Evolutionary conservation across 2,329 filamentous ascomycete genomes (phyloP).

Genomic region (Coniella lustricola): DNA sequence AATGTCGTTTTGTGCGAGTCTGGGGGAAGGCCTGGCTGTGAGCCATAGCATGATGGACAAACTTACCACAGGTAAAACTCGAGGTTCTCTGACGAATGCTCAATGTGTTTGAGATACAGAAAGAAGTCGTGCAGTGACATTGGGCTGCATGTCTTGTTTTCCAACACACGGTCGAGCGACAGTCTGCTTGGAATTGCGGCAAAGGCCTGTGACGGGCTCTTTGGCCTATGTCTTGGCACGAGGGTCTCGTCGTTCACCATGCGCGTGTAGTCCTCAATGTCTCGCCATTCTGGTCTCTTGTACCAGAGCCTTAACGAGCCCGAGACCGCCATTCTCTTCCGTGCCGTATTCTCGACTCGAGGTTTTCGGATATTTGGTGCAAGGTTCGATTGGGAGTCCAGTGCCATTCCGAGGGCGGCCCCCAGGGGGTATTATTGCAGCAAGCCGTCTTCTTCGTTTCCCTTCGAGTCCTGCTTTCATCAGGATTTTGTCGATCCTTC

Average conservation of each 20-base stretch:
- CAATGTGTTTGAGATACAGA: conserved; percentile 44
- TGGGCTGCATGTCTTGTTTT: conserved; percentile 41
- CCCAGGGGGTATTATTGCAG: not conserved
- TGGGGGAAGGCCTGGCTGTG: not conserved
- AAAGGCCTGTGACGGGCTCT: conserved; percentile 20
- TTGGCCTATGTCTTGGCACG: conserved; percentile 8
- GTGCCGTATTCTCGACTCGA: not conserved
- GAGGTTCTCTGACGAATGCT: conserved; percentile 41
- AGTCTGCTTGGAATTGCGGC: conserved; percentile 34
- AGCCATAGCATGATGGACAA: not conserved
- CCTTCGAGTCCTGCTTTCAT: not conserved
- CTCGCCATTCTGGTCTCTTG: conserved; percentile 42
- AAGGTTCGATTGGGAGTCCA: not conserved
- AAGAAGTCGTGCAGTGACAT: conserved; percentile 45
- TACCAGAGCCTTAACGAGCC: conserved; percentile 30
- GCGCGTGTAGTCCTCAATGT: conserved; percentile 39
- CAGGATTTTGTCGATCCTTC: not conserved
- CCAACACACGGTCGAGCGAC: conserved; percentile 37
- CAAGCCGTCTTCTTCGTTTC: not conserved
- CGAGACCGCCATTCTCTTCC: conserved; percentile 26
- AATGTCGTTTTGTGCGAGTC: not conserved
- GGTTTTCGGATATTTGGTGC: not conserved
- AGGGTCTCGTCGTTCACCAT: conserved; percentile 22
- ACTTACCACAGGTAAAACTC: conserved; percentile 43
- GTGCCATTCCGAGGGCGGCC: not conserved